Evolutionary conservation across 2,329 filamentous ascomycete genomes (phyloP).

Genomic region (Coniochaeta sp.): DNA sequence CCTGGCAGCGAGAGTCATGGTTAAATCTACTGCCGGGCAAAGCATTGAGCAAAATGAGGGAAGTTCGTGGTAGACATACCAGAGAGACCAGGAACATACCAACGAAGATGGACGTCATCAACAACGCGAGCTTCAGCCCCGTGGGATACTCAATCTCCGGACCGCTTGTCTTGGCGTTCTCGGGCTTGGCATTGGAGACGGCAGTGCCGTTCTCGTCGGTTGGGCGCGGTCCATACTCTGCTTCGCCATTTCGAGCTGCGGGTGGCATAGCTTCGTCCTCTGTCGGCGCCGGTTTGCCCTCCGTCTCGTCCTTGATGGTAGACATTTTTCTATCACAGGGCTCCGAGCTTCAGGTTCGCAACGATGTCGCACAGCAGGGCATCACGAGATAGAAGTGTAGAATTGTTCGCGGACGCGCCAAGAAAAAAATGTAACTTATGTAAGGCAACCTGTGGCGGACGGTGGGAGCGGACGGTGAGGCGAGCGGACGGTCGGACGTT

Average conservation of each 20-base stretch:
- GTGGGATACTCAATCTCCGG: constrained; percentile 22
- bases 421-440: neutral
- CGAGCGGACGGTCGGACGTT: neutral
- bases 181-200: neutral
- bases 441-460: neutral
- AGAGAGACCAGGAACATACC: constrained; percentile 31
- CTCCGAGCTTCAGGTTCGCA: no score
- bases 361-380: no score
- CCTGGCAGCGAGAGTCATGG: constrained; percentile 3
- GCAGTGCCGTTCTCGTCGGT: neutral
- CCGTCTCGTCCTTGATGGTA: no score
- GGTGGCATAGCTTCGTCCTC: no score
- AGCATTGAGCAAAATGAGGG: neutral
- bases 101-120: constrained; percentile 25
- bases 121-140: constrained; percentile 22
- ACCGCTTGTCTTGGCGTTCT: neutral
- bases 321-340: no score
- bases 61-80: neutral
- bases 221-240: neutral
- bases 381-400: no score
- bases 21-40: no score
- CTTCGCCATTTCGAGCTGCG: no score
- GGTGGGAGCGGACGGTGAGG: neutral
- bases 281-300: no score
- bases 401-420: neutral